Evolutionary conservation across 108 stramenopile species (phyloP), one percentile per base, ranked within the genome.

Genomic region (Skeletonema tropicum): DNA sequence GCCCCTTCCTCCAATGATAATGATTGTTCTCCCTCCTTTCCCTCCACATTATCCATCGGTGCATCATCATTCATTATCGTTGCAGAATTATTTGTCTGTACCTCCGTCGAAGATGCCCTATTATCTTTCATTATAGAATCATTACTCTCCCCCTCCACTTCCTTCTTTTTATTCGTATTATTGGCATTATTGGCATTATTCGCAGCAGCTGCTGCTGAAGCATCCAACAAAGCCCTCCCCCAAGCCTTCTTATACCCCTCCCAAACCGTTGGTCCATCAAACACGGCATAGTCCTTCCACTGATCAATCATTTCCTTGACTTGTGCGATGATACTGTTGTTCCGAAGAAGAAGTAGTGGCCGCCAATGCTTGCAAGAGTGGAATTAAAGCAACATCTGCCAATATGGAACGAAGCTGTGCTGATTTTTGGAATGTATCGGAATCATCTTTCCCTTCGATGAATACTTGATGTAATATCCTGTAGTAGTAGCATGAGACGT

Each of bases 191-290:
- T n/a, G n/a, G n/a, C n/a, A n/a, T n/a, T n/a, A n/a, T n/a, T n/a
- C n/a, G n/a, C n/a, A n/a, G n/a, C n/a, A n/a, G n/a, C n/a, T n/a
- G n/a, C n/a, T n/a, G n/a, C n/a, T n/a, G n/a, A n/a, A n/a, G n/a
- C n/a, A 35, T 52, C 70, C 10, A 8, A 19, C 65, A 72, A 36
- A 14, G 71, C 72, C 38, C 62, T 52, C 30, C 21, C 45, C 76
- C 76, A 77, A n/a, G 63, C 72, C 64, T 49, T 66, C 42, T 38
- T 52, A 42, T 66, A 77, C 46, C 66, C 71, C 64, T 73, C 74
- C 57, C 57, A 59, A 31, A 75, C 66, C 3, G 89, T 88, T n/a
- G 89, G 91, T 25, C 88, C 89, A 58, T 87, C 91, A 76, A 93
- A 93, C 5, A 85, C 89, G 72, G 86, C 77, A 30, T 57, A 6